A percentile compares a stretch with the other conserved stretches of the same genome.
Evolutionary conservation across 805 yeast genomes (phyloP).

Genomic region (Nakazawaea holstii): DNA sequence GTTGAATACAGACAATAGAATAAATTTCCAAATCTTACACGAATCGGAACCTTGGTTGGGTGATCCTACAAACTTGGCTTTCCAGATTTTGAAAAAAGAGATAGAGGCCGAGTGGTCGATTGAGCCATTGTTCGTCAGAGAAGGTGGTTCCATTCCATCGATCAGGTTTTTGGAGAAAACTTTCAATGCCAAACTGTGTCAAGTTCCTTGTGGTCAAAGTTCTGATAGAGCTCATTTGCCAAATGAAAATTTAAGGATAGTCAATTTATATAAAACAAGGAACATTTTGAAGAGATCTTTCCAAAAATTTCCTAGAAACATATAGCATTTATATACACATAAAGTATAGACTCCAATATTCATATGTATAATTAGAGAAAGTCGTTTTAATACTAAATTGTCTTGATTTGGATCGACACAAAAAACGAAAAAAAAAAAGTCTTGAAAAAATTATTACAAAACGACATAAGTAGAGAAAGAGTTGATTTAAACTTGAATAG

Average conservation of each 20-base stretch:
- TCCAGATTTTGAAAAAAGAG: conserved; percentile 58
- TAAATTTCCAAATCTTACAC: conserved; percentile 59
- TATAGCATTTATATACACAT: not conserved
- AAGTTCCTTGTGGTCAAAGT: conserved; percentile 94
- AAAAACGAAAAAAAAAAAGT: no score
- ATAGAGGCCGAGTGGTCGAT: conserved; percentile 67
- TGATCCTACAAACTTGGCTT: conserved; percentile 71
- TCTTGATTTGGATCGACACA: no score
- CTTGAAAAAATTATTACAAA: no score
- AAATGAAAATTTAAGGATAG: conserved; percentile 77
- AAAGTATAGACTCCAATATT: not conserved
- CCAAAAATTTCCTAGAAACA: conserved; percentile 28
- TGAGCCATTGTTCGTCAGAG: conserved; percentile 83
- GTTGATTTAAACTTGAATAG: not conserved
- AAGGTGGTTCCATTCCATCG: conserved; percentile 96
- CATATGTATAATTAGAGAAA: not conserved
- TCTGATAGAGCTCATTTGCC: conserved; percentile 91
- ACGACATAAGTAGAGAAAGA: no score
- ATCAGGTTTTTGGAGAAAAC: conserved; percentile 77
- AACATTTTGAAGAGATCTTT: conserved; percentile 54
- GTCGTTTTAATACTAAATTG: not conserved
- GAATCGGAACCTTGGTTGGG: conserved; percentile 98
- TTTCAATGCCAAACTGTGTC: conserved; percentile 86
- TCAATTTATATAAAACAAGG: conserved; percentile 72
- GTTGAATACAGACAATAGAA: conserved; percentile 55